A percentile compares a stretch with the other conserved stretches of the same genome.
These are phyloP conservation scores for Chamaecrista fasciculata DNA, from an alignment of 306 rosid species.

Conservation along the genomic window DNA sequence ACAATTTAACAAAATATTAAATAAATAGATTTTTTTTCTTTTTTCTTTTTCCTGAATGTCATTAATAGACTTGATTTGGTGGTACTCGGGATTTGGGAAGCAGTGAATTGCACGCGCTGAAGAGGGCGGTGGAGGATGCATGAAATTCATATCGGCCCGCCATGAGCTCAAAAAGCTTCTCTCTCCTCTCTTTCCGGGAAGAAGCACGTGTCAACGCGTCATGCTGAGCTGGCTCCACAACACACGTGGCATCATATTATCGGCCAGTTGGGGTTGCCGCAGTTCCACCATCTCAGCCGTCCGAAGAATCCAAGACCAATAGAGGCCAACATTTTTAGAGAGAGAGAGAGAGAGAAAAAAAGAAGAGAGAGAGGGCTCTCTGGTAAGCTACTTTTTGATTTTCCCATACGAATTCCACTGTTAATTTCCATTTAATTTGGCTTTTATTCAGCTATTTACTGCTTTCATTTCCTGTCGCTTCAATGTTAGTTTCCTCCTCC, in stretches of 20 bases:
- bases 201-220: conserved; percentile 77
- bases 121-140: background rate
- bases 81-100: background rate
- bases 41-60: too few relatives aligned
- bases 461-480: conserved; percentile 14
- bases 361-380: conserved; percentile 34
- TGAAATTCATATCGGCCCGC: background rate
- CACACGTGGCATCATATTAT: conserved; percentile 42
- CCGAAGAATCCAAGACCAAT: conserved; percentile 48
- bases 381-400: conserved; percentile 43
- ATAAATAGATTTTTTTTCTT: too few relatives aligned
- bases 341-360: conserved; percentile 28
- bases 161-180: conserved; percentile 3
- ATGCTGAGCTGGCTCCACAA: conserved; percentile 52
- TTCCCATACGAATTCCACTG: conserved; percentile 26
- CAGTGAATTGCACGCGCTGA: conserved; percentile 16
- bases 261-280: conserved; percentile 9
- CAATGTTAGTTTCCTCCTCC: background rate
- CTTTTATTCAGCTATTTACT: conserved; percentile 7
- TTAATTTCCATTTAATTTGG: conserved; percentile 12
- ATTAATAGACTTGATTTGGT: too few relatives aligned
- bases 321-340: conserved; percentile 38
- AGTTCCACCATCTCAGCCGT: conserved; percentile 83
- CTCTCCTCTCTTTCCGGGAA: conserved; percentile 52
- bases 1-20: too few relatives aligned